Base-by-base conservation (phyloP, 78 protist species). In the Dictyostelium capitatum region DNA sequence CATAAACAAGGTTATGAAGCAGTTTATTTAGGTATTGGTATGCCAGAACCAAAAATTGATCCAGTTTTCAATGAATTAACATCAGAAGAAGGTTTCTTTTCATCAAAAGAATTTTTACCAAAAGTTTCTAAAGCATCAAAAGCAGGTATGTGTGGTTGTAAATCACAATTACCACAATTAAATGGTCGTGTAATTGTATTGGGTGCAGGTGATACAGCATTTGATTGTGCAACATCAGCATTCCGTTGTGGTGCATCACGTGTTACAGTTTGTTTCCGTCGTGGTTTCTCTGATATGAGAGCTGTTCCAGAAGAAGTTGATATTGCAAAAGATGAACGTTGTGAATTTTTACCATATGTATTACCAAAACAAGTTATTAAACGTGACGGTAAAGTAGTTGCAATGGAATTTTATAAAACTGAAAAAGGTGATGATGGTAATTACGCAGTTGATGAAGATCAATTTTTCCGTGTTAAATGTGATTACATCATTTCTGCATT, bases 151-250 rank as follows among this genome's bases (percentile, higher is more conserved):
- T 96, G 98, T 91, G 97, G 96, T 30, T 95, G 97, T 80, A 82
- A 67, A 30, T 11, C 83, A 11, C 46, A 70, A n/a, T 83, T 95
- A 14, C 98, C 98, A 20, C 69, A 78, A 62, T 50, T 98, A 11
- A 20, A 62, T 74, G 99, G 99, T n/a, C 69, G 95, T 57, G 99
- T 97, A 28, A 89, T 98, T 50, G 99, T 99, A 3, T 79, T 98
- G 47, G 99, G 99, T 43, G 99, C 99, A 7, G 99, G 99, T 25
- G 99, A 99, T 90, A 97, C 99, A 0, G 99, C 99, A 6, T 85
- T 98, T 46, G 99, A 99, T 90, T 98, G 99, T 85, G 99, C 99
- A 14, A 97, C 97, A 47, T 82, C 97, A 25, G 99, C 99, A 5
- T 89, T 97, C 83, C 95, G 99, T 32, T 97, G 98, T 82, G 99